Evolutionary conservation across 2,329 filamentous ascomycete genomes (phyloP).

Genomic region (Ophiognomonia clavigignenti-juglandacearum): DNA sequence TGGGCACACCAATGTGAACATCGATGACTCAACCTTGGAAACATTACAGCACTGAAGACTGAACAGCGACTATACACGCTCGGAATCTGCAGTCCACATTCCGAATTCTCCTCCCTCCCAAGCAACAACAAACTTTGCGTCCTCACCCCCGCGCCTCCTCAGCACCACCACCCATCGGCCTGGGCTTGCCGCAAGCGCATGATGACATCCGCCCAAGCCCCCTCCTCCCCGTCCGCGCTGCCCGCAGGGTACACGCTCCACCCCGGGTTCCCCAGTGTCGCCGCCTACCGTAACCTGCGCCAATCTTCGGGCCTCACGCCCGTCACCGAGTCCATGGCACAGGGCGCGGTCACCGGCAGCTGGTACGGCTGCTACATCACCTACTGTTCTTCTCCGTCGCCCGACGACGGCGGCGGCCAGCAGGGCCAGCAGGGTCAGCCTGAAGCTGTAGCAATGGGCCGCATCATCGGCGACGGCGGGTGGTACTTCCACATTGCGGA

Average conservation of each 20-base stretch:
- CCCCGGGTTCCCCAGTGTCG: slow-evolving; percentile 28
- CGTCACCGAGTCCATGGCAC: slow-evolving; percentile 31
- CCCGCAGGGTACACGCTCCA: slow-evolving; percentile 29
- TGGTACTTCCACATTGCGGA: slow-evolving; percentile 48
- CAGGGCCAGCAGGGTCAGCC: not conserved
- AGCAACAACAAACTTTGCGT: too few species aligned
- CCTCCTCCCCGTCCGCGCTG: too few species aligned
- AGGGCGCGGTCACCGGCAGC: slow-evolving; percentile 29
- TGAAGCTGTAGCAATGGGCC: slow-evolving; percentile 40
- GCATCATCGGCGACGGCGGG: slow-evolving; percentile 45
- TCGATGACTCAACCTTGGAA: too few species aligned
- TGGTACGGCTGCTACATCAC: slow-evolving; percentile 39
- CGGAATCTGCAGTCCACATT: too few species aligned
- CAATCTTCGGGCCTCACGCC: slow-evolving; percentile 29
- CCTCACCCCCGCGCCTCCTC: too few species aligned
- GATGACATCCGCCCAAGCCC: too few species aligned
- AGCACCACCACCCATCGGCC: too few species aligned
- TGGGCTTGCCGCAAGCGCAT: too few species aligned
- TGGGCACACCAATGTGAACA: too few species aligned
- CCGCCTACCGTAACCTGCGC: slow-evolving; percentile 34
- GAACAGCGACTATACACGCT: too few species aligned
- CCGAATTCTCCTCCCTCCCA: too few species aligned
- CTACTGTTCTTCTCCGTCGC: slow-evolving; percentile 16
- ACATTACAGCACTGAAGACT: too few species aligned
- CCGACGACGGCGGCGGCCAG: not conserved